A percentile compares a stretch with the other conserved stretches of the same genome.
Evolutionary conservation across 148 eudicot genomes (phyloP).

Genomic region (Fagopyrum esculentum): DNA sequence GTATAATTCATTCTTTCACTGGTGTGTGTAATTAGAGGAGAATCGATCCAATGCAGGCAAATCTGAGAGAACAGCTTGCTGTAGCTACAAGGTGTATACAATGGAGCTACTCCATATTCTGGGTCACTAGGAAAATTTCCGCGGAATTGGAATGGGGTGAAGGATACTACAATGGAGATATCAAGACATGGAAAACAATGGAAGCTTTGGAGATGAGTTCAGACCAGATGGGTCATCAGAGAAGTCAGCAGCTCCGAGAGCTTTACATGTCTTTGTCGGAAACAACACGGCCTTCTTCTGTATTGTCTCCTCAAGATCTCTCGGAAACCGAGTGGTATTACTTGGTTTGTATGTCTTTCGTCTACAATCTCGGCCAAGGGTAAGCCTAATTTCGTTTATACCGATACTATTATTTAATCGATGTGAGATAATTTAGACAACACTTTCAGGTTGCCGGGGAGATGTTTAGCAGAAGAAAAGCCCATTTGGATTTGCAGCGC

Average conservation of each 20-base stretch:
- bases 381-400: neutral
- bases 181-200: neutral
- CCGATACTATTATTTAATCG: too few relatives aligned
- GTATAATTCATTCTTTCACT: too few relatives aligned
- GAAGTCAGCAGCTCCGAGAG: neutral
- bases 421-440: too few relatives aligned
- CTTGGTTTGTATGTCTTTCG: neutral
- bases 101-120: too few relatives aligned
- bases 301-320: neutral
- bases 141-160: neutral
- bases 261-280: neutral
- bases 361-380: neutral
- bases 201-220: neutral
- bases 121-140: too few relatives aligned
- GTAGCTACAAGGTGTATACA: too few relatives aligned
- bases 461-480: conserved; percentile 29
- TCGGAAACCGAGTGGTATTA: neutral
- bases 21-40: too few relatives aligned
- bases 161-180: neutral
- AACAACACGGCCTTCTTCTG: neutral
- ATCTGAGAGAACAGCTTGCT: too few relatives aligned
- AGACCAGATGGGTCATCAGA: neutral
- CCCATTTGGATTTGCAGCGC: conserved; percentile 59
- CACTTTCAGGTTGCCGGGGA: conserved; percentile 46
- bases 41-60: too few relatives aligned